Conservation (phyloP, 139 green algal genomes). For the Nannochloris sp. region DNA sequence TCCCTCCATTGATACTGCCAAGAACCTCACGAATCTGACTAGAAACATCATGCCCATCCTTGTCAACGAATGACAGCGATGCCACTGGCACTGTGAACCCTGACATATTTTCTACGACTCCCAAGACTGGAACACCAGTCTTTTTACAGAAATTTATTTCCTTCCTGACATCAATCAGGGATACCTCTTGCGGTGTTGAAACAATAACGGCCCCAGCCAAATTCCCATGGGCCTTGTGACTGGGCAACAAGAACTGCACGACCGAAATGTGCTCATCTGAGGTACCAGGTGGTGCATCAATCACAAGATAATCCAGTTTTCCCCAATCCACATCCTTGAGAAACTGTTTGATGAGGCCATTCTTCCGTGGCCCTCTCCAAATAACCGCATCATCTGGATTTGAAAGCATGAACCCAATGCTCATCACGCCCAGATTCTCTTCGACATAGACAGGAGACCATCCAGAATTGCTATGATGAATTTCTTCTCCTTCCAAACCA, state of each 20-base stretch:
- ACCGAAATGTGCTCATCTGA: constrained; percentile 97
- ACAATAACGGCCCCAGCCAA: constrained; percentile 67
- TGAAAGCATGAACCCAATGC: constrained; percentile 95
- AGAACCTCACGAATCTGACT: constrained; percentile 24
- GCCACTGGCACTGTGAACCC: constrained; percentile 47
- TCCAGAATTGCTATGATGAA: constrained; percentile 76
- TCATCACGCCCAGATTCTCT: constrained; percentile 96
- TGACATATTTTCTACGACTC: constrained; percentile 98
- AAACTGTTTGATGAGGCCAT: constrained; percentile 95
- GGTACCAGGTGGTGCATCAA: constrained; percentile 94
- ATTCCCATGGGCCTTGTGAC: constrained; percentile 34
- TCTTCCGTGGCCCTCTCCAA: constrained; percentile 93
- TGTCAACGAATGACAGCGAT: constrained; percentile 40
- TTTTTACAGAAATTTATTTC: constrained; percentile 97
- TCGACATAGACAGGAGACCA: constrained; percentile 86
- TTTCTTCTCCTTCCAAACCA: constrained; percentile 81
- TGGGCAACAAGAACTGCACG: constrained; percentile 67
- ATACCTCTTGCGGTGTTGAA: constrained; percentile 85
- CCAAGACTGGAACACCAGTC: constrained; percentile 69
- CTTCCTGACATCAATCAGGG: constrained; percentile 95
- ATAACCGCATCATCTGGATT: constrained; percentile 94
- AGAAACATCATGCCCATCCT: constrained; percentile 34
- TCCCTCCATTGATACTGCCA: constrained; percentile 22
- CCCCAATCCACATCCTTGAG: constrained; percentile 94
- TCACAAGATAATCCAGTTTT: constrained; percentile 86